A percentile compares a stretch with the other conserved stretches of the same genome.
These are phyloP conservation scores for Cryphonectria nitschkei DNA, from an alignment of 2,329 filamentous ascomycete species.

Conservation along the genomic window DNA sequence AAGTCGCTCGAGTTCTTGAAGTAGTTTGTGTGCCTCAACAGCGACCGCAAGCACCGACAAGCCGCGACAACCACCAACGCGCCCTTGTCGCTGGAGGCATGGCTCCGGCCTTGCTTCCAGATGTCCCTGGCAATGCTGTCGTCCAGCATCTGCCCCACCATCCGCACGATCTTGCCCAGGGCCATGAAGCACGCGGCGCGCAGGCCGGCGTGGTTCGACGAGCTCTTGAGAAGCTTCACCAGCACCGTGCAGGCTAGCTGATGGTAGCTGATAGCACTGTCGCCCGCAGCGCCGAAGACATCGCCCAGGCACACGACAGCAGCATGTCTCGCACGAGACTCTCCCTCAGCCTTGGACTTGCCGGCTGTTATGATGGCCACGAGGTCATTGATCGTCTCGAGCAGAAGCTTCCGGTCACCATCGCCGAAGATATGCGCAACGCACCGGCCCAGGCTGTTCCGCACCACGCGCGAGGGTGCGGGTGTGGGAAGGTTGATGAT, in stretches of 20 bases:
- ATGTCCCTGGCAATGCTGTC: slow-evolving; percentile 85
- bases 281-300: slow-evolving; percentile 88
- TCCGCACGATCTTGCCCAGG: slow-evolving; percentile 74
- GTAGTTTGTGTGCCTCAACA: slow-evolving; percentile 74
- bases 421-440: slow-evolving; percentile 81
- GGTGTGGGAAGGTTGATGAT: slow-evolving; percentile 83
- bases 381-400: slow-evolving; percentile 92
- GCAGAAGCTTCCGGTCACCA: slow-evolving; percentile 88
- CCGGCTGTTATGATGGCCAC: slow-evolving; percentile 71
- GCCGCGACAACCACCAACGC: slow-evolving; percentile 77
- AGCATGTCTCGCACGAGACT: slow-evolving; percentile 81
- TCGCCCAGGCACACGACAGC: slow-evolving; percentile 86
- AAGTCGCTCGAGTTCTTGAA: slow-evolving; percentile 91
- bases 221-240: slow-evolving; percentile 78
- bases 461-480: slow-evolving; percentile 82
- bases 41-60: slow-evolving; percentile 75
- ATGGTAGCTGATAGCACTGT: slow-evolving; percentile 86
- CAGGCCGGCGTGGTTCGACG: slow-evolving; percentile 79
- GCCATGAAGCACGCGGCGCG: slow-evolving; percentile 78
- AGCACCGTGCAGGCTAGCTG: slow-evolving; percentile 72
- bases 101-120: slow-evolving; percentile 86
- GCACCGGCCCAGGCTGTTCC: slow-evolving; percentile 85
- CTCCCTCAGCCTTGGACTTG: slow-evolving; percentile 76
- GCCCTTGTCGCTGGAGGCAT: slow-evolving; percentile 80
- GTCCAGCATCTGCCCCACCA: slow-evolving; percentile 78